Evolutionary conservation across 352 stramenopile genomes (phyloP).

Genomic region (Phytophthora citrophthora): DNA sequence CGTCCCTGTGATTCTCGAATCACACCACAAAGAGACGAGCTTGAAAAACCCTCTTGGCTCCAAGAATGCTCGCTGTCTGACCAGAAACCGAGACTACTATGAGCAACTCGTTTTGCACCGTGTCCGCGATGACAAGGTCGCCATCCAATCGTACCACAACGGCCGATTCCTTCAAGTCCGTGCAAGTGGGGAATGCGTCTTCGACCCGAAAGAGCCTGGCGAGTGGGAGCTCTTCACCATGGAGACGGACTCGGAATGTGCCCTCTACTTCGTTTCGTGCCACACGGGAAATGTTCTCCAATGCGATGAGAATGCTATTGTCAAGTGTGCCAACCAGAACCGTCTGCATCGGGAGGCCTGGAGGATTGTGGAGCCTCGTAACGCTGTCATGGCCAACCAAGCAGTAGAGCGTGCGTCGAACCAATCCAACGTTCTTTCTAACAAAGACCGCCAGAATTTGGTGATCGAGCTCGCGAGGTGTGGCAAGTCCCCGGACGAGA

Average conservation of each 20-base stretch:
- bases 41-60: slow-evolving; percentile 41
- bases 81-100: slow-evolving; percentile 34
- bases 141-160: slow-evolving; percentile 35
- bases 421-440: slow-evolving; percentile 2
- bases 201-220: slow-evolving; percentile 34
- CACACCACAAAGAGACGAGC: slow-evolving; percentile 22
- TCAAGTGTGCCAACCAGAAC: slow-evolving; percentile 33
- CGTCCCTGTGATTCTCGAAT: slow-evolving; percentile 38
- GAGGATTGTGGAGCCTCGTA: slow-evolving; percentile 30
- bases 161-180: slow-evolving; percentile 36
- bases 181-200: slow-evolving; percentile 32
- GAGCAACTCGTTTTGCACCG: slow-evolving; percentile 39
- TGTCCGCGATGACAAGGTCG: slow-evolving; percentile 38
- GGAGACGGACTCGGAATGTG: slow-evolving; percentile 31
- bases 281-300: slow-evolving; percentile 38
- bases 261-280: slow-evolving; percentile 41
- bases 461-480: slow-evolving; percentile 37
- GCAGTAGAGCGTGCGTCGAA: neutral
- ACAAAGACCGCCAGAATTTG: slow-evolving; percentile 23
- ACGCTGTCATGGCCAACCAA: neutral
- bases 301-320: slow-evolving; percentile 19
- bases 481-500: slow-evolving; percentile 31
- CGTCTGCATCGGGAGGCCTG: slow-evolving; percentile 28
- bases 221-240: slow-evolving; percentile 43
- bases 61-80: slow-evolving; percentile 38